phyloP scores from a whole-genome alignment of 495 filamentous ascomycete genomes.

The Darksidea phi region DNA sequence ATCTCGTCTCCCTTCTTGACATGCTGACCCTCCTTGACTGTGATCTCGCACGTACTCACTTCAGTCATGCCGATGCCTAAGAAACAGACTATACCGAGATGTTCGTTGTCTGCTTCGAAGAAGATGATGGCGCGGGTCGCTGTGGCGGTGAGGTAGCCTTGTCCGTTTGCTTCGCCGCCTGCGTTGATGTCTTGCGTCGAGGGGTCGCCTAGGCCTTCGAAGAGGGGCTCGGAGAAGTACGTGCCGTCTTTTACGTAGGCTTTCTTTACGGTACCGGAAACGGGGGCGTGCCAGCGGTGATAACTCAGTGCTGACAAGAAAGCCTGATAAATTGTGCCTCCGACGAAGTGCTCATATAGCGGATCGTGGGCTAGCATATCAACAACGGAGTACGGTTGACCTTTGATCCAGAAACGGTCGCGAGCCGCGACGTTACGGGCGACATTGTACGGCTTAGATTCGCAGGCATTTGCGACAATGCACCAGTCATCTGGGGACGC shows the following conservation, averaged over 20 bases:
- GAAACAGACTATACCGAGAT: conserved; percentile 65
- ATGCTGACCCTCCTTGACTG: conserved; percentile 58
- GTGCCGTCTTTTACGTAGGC: conserved; percentile 50
- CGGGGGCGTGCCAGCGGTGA: conserved; percentile 41
- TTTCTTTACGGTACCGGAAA: conserved; percentile 36
- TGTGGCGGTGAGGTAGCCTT: conserved; percentile 60
- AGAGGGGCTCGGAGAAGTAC: conserved; percentile 66
- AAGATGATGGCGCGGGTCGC: conserved; percentile 64
- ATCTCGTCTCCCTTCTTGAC: conserved; percentile 64
- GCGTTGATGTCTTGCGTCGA: conserved; percentile 39
- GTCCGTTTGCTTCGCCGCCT: conserved; percentile 41
- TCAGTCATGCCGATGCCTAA: conserved; percentile 70
- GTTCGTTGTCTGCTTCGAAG: conserved; percentile 64
- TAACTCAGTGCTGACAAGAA: conserved; percentile 40
- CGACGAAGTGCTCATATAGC: conserved; percentile 34
- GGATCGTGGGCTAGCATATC: conserved; percentile 38
- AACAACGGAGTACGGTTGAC: conserved; percentile 49
- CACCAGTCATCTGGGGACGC: conserved; percentile 52
- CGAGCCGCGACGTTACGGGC: conserved; percentile 45
- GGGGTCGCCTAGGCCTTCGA: conserved; percentile 50
- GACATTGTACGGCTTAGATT: conserved; percentile 57
- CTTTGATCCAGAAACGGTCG: conserved; percentile 68
- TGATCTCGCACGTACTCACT: conserved; percentile 66
- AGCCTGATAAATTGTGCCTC: conserved; percentile 41
- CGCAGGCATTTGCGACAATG: conserved; percentile 66